Percentiles rank a stretch among this genome's conserved stretches.
Conservation (phyloP, 805 yeast species). For the Candida ovalis region DNA sequence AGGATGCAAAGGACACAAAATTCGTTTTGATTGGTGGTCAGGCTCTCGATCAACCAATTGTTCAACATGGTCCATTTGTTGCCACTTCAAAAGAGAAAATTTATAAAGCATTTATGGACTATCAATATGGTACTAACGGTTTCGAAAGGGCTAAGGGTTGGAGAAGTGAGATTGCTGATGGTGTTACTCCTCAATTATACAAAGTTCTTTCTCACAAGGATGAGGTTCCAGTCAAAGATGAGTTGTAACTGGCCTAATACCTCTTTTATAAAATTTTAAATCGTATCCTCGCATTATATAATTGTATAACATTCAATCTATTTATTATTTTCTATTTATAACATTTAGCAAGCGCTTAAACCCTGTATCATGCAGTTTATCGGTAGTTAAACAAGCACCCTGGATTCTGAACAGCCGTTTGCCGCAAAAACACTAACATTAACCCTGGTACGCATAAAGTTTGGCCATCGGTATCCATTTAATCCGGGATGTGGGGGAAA, state of each 20-base stretch:
- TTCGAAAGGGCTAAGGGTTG: constrained; percentile 64
- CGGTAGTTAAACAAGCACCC: too few relatives aligned
- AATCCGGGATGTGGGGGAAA: not conserved
- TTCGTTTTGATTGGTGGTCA: constrained; percentile 77
- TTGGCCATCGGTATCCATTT: too few relatives aligned
- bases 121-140: constrained; percentile 64
- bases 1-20: constrained; percentile 44
- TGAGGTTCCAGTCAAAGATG: constrained; percentile 14
- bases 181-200: constrained; percentile 28
- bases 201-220: constrained; percentile 22
- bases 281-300: too few relatives aligned
- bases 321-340: not conserved
- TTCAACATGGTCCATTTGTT: constrained; percentile 92
- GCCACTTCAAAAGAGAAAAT: constrained; percentile 66
- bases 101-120: constrained; percentile 66
- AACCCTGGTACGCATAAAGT: too few relatives aligned
- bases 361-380: too few relatives aligned
- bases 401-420: too few relatives aligned
- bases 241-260: constrained; percentile 9
- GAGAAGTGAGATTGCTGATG: constrained; percentile 41
- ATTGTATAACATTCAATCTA: not conserved
- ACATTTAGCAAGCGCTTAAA: too few relatives aligned
- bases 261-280: not conserved
- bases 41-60: constrained; percentile 66
- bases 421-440: too few relatives aligned